These are phyloP conservation scores for Aspergillus fructus DNA, from an alignment of 2,329 filamentous ascomycete genomes.

Conservation along the genomic window DNA sequence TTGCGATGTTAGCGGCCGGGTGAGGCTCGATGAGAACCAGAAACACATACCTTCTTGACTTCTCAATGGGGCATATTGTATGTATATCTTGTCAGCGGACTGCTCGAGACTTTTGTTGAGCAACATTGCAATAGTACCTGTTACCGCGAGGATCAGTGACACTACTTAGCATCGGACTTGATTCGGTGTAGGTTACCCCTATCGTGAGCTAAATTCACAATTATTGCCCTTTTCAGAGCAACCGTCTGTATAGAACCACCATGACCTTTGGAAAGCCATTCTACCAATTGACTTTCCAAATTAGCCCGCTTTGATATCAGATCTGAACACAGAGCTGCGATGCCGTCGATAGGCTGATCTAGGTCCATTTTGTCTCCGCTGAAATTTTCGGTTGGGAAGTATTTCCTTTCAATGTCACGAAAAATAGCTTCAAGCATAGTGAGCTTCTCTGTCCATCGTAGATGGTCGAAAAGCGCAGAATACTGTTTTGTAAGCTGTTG, in stretches of 20 bases:
- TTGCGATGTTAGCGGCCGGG: slow-evolving; percentile 22
- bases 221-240: slow-evolving; percentile 65
- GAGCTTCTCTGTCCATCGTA: slow-evolving; percentile 52
- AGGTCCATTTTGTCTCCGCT: slow-evolving; percentile 12
- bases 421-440: slow-evolving; percentile 47
- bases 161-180: too few relatives aligned
- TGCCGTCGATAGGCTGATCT: slow-evolving; percentile 52
- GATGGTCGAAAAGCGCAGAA: slow-evolving; percentile 37
- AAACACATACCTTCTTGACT: slow-evolving; percentile 74
- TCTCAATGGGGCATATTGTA: slow-evolving; percentile 77
- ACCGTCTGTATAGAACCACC: slow-evolving; percentile 65
- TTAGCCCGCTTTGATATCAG: slow-evolving; percentile 51
- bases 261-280: slow-evolving; percentile 65
- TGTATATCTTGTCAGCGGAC: slow-evolving; percentile 84
- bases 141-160: slow-evolving; percentile 9
- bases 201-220: slow-evolving; percentile 58
- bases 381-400: slow-evolving; percentile 29
- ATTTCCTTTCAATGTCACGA: slow-evolving; percentile 43
- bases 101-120: slow-evolving; percentile 68
- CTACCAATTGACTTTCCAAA: slow-evolving; percentile 56
- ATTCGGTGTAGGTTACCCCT: slow-evolving; percentile 39
- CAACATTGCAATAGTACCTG: slow-evolving; percentile 45
- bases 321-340: slow-evolving; percentile 56
- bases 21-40: too few relatives aligned
- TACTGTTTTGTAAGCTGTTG: slow-evolving; percentile 31